Conservation (phyloP, 2,329 filamentous ascomycete species). For the Penicillium digitatum region DNA sequence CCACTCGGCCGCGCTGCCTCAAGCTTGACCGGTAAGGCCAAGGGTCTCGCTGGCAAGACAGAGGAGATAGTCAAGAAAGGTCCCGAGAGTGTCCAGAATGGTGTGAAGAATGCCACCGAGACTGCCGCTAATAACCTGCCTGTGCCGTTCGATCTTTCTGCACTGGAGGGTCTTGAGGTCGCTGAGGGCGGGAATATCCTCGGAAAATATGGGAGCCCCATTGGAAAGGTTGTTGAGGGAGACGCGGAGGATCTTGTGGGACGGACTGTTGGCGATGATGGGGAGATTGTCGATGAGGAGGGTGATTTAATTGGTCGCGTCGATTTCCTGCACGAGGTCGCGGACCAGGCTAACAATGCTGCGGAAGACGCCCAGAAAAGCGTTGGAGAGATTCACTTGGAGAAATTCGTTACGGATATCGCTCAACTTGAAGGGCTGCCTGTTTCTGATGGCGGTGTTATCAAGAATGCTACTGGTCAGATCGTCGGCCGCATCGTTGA, state of each 20-base stretch:
- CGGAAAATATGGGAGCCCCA: slow-evolving; percentile 32
- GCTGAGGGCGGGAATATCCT: slow-evolving; percentile 37
- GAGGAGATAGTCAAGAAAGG: slow-evolving; percentile 16
- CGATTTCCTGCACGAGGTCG: slow-evolving; percentile 27
- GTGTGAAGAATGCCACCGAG: neutral
- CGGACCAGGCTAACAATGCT: slow-evolving; percentile 21
- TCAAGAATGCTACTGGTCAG: slow-evolving; percentile 46
- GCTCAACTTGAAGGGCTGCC: slow-evolving; percentile 37
- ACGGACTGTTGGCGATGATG: slow-evolving; percentile 39
- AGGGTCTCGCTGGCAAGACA: slow-evolving; percentile 14
- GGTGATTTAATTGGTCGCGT: slow-evolving; percentile 39
- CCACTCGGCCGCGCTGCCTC: slow-evolving; percentile 15
- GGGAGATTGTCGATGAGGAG: slow-evolving; percentile 33
- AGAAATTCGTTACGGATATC: slow-evolving; percentile 34
- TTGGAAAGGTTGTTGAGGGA: slow-evolving; percentile 42
- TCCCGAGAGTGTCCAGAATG: slow-evolving; percentile 7
- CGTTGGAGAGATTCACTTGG: slow-evolving; percentile 16
- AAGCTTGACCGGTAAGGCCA: slow-evolving; percentile 17
- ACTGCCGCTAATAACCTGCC: neutral
- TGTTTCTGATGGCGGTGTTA: slow-evolving; percentile 53
- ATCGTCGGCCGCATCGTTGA: slow-evolving; percentile 40
- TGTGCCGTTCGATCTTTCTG: slow-evolving; percentile 33
- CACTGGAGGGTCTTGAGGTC: slow-evolving; percentile 40
- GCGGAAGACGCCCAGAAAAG: slow-evolving; percentile 17
- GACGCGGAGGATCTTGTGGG: slow-evolving; percentile 42